Evolutionary conservation across 2,329 filamentous ascomycete species (phyloP).

Genomic region (Penicillium sp.): DNA sequence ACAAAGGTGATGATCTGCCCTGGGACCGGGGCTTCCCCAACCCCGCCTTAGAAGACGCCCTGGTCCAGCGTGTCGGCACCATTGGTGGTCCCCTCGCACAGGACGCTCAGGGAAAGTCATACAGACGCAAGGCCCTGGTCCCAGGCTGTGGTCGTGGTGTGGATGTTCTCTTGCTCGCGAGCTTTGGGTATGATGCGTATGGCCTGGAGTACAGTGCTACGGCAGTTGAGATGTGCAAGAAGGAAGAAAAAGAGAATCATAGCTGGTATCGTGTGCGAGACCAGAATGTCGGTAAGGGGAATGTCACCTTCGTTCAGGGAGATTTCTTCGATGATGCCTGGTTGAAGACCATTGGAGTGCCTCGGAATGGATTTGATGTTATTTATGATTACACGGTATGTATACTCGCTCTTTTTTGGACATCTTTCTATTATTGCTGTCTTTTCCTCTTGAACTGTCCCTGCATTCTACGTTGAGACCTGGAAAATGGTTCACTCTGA

Average conservation of each 20-base stretch:
- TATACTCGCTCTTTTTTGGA: constrained; percentile 13
- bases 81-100: constrained; percentile 44
- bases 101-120: constrained; percentile 29
- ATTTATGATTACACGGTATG: constrained; percentile 69
- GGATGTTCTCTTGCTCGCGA: constrained; percentile 76
- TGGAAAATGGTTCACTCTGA: not conserved
- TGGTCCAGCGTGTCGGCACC: constrained; percentile 48
- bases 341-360: constrained; percentile 43
- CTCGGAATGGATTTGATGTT: constrained; percentile 51
- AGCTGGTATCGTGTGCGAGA: constrained; percentile 46
- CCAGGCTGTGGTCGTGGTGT: constrained; percentile 84
- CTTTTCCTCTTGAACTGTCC: not conserved
- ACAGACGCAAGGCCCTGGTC: constrained; percentile 68
- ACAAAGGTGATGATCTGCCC: constrained; percentile 57
- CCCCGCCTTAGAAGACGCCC: constrained; percentile 63
- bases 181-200: constrained; percentile 76
- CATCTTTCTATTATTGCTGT: not conserved
- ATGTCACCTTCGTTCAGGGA: constrained; percentile 50
- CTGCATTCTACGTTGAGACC: not conserved
- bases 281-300: constrained; percentile 44
- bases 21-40: constrained; percentile 67
- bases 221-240: constrained; percentile 50
- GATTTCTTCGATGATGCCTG: constrained; percentile 55
- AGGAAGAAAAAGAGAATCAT: constrained; percentile 42
- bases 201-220: constrained; percentile 71